Conservation (phyloP, 768 basidiomycete genomes). For the Coprinellus micaceus region DNA sequence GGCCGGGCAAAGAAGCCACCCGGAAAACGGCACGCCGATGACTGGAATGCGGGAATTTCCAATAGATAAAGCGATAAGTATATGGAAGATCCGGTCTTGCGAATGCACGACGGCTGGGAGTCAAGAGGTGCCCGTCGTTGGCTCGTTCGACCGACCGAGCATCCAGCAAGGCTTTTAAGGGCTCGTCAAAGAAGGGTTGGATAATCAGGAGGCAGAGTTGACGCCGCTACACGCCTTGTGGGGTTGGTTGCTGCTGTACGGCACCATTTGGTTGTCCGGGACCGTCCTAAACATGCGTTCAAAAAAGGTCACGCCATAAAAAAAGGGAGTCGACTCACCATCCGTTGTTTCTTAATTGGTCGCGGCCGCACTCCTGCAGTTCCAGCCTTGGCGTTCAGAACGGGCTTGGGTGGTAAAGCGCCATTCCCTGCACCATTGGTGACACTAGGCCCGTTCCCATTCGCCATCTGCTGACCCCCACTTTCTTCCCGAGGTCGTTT, state of each 20-base stretch:
- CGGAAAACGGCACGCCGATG: not conserved
- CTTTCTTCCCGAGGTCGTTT: slow-evolving; percentile 41
- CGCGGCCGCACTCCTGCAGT: slow-evolving; percentile 55
- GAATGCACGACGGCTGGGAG: too few species aligned
- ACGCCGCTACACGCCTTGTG: slow-evolving; percentile 53
- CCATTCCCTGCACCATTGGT: slow-evolving; percentile 24
- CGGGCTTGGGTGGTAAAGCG: slow-evolving; percentile 23
- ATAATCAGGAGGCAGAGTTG: not conserved
- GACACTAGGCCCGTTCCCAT: slow-evolving; percentile 26
- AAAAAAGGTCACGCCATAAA: not conserved
- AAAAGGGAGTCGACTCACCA: slow-evolving; percentile 44
- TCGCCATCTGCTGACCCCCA: slow-evolving; percentile 16
- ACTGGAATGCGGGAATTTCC: too few species aligned
- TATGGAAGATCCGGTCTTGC: not conserved
- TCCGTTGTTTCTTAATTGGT: slow-evolving; percentile 71
- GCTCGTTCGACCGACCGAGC: too few species aligned
- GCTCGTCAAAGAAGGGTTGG: not conserved
- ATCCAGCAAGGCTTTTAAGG: not conserved
- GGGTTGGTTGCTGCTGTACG: slow-evolving; percentile 62
- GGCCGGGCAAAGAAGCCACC: not conserved
- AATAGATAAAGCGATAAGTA: slow-evolving; percentile 5
- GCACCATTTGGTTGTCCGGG: slow-evolving; percentile 60
- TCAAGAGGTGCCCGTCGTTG: too few species aligned
- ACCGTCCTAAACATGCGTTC: slow-evolving; percentile 42
- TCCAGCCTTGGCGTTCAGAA: slow-evolving; percentile 56